A percentile compares a stretch with the other conserved stretches of the same genome.
Evolutionary conservation across 176 grass and related monocot species (phyloP).

Genomic region (Eleusine indica): DNA sequence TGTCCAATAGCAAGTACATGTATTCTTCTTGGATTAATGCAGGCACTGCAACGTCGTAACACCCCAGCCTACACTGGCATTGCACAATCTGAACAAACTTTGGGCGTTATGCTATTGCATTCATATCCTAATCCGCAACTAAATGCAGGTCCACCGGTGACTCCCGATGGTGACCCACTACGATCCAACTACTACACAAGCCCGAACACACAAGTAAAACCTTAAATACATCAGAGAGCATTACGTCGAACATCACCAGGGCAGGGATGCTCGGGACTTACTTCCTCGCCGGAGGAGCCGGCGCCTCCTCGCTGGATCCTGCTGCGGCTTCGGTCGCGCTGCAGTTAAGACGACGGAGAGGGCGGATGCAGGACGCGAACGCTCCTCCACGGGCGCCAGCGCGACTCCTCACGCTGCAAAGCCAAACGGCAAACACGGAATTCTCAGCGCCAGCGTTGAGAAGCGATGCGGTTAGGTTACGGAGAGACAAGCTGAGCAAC

Average conservation of each 20-base stretch:
- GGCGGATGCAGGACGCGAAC: conserved; percentile 23
- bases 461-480: not conserved
- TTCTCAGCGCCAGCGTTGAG: not conserved
- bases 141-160: not conserved
- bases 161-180: not conserved
- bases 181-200: not conserved
- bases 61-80: not conserved
- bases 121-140: not conserved
- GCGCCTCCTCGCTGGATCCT: conserved; percentile 21
- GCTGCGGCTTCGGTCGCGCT: conserved; percentile 17
- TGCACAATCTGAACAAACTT: conserved; percentile 1
- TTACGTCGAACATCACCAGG: conserved; percentile 41
- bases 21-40: not conserved
- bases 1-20: not conserved
- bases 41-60: not conserved
- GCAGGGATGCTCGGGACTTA: conserved; percentile 22
- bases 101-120: not conserved
- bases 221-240: conserved; percentile 2
- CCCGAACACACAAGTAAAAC: not conserved
- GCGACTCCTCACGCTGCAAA: conserved; percentile 37
- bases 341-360: conserved; percentile 44
- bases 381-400: conserved; percentile 33
- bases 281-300: conserved; percentile 44
- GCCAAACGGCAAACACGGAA: not conserved
- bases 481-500: not conserved